Conservation (phyloP, 2,329 filamentous ascomycete species). For the Curvularia eragrostidis region DNA sequence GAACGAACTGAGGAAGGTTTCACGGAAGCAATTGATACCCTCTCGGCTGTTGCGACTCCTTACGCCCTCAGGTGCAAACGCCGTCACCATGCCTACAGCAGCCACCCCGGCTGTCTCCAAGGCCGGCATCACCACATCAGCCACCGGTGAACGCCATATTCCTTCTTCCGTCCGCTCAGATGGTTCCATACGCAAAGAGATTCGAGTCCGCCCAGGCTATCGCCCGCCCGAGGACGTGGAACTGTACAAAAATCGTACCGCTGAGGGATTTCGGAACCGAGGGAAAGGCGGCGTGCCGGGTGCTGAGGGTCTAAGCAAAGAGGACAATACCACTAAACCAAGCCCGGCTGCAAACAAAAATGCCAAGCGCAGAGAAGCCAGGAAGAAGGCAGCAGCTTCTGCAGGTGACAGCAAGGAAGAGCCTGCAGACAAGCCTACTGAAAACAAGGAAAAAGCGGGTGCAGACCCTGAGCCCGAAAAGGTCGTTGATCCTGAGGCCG, state of each 20-base stretch:
- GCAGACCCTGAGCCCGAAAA: constrained; percentile 33
- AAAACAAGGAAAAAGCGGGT: constrained; percentile 27
- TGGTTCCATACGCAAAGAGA: constrained; percentile 90
- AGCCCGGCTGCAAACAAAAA: constrained; percentile 76
- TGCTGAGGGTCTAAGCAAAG: constrained; percentile 61
- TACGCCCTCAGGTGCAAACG: constrained; percentile 1
- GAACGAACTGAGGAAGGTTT: background rate
- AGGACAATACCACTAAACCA: constrained; percentile 55
- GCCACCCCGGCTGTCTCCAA: constrained; percentile 46
- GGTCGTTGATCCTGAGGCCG: constrained; percentile 69
- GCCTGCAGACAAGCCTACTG: constrained; percentile 49
- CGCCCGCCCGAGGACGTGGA: constrained; percentile 94
- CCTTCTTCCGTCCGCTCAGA: constrained; percentile 86
- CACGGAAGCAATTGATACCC: constrained; percentile 4
- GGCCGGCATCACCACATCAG: constrained; percentile 70
- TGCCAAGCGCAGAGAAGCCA: constrained; percentile 75
- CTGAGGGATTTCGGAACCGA: constrained; percentile 82
- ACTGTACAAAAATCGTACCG: constrained; percentile 91
- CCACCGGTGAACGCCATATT: constrained; percentile 83
- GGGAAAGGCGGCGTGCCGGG: constrained; percentile 75
- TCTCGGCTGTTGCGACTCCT: constrained; percentile 1
- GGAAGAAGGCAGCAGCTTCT: constrained; percentile 60
- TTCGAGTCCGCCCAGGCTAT: constrained; percentile 92
- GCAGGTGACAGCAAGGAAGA: constrained; percentile 59
- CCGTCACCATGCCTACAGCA: constrained; percentile 39